Conservation (phyloP, 345 rosid genomes). For the Lepidium didymum region DNA sequence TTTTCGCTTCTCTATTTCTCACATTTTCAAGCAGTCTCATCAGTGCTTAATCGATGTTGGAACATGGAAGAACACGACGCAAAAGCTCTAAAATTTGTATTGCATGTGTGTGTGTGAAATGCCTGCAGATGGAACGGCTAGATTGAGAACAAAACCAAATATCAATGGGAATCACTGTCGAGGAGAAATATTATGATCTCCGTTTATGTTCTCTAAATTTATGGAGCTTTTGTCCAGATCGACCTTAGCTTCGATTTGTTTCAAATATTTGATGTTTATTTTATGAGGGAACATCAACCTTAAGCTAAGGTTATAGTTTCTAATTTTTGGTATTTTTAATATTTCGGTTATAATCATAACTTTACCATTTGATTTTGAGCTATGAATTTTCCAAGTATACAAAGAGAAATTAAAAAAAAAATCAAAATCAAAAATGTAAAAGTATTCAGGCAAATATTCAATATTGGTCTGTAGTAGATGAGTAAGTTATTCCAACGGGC, state of each 20-base stretch:
- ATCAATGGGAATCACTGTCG: not conserved
- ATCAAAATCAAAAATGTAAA: too few species aligned
- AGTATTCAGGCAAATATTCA: too few species aligned
- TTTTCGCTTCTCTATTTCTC: not conserved
- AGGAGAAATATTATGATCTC: constrained; percentile 3
- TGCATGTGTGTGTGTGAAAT: not conserved
- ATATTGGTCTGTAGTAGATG: too few species aligned
- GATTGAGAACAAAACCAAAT: constrained; percentile 39
- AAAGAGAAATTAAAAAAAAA: too few species aligned
- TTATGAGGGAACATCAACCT: constrained; percentile 12
- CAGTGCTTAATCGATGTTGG: not conserved
- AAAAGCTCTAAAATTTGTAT: not conserved
- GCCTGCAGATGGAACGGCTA: constrained; percentile 76
- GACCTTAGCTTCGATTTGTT: constrained; percentile 7
- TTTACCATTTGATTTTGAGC: too few species aligned
- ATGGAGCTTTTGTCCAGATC: constrained; percentile 13
- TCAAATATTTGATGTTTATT: constrained; percentile 9
- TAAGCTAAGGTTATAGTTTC: constrained; percentile 11
- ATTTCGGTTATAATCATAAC: too few species aligned
- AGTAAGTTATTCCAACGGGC: too few species aligned
- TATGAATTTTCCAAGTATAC: too few species aligned
- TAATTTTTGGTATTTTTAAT: not conserved
- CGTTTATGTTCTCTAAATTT: constrained; percentile 19
- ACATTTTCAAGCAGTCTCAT: not conserved
- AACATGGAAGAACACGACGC: not conserved